These are phyloP conservation scores for Heritiera fomes DNA, from an alignment of 345 rosid genomes.

Conservation along the genomic window DNA sequence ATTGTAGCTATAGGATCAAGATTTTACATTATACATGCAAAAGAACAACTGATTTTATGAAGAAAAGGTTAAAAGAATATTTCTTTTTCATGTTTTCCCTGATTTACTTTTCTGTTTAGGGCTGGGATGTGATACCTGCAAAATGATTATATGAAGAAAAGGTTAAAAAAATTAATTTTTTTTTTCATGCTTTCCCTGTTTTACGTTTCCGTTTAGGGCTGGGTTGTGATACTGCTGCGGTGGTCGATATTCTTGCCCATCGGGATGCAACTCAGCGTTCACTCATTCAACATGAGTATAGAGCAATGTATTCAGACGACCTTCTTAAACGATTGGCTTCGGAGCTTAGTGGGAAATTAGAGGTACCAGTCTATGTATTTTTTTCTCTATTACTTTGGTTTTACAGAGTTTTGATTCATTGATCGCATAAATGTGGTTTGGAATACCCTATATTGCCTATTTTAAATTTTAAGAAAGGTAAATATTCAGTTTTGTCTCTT, in stretches of 20 bases:
- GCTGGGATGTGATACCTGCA: constrained; percentile 55
- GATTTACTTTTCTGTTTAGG: constrained; percentile 29
- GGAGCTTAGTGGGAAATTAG: constrained; percentile 60
- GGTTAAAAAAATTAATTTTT: neutral
- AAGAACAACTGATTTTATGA: neutral
- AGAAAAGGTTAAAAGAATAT: neutral
- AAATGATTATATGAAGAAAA: neutral
- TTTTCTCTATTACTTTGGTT: constrained; percentile 7
- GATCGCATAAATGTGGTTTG: neutral
- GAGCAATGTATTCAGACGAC: constrained; percentile 45
- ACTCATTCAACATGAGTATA: constrained; percentile 58
- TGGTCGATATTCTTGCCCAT: constrained; percentile 63
- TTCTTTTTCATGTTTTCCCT: neutral
- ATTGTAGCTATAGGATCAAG: neutral
- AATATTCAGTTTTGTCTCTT: neutral
- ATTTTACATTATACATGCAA: neutral
- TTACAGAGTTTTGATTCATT: neutral
- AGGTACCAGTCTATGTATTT: constrained; percentile 37
- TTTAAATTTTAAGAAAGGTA: neutral
- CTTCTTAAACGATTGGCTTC: constrained; percentile 49
- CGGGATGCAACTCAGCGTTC: constrained; percentile 61
- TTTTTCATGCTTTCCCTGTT: neutral
- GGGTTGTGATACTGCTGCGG: constrained; percentile 55
- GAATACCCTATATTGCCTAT: neutral
- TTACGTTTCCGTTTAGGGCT: constrained; percentile 34